These are phyloP conservation scores for Endocalyx cinctus DNA, from an alignment of 2,329 filamentous ascomycete species.

Conservation along the genomic window DNA sequence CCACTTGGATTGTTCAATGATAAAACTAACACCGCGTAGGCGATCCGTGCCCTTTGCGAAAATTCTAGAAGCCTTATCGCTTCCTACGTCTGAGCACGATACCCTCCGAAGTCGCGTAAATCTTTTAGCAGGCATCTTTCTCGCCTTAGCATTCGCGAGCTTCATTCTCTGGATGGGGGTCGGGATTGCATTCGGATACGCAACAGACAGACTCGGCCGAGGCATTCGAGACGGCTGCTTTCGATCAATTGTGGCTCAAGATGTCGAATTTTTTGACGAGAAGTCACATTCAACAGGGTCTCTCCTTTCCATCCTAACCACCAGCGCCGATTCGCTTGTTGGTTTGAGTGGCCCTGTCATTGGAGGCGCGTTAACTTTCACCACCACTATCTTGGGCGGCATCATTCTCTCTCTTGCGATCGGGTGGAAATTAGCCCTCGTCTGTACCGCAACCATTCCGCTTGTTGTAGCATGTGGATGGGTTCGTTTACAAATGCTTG, in stretches of 20 bases:
- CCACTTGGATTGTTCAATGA: too few species aligned
- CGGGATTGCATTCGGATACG: constrained; percentile 4
- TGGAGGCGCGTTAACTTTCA: constrained; percentile 43
- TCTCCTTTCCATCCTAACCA: constrained; percentile 44
- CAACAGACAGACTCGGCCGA: constrained; percentile 2
- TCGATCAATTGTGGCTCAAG: constrained; percentile 47
- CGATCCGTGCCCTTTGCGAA: constrained; percentile 8
- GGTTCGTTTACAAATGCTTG: constrained; percentile 49
- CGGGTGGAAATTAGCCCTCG: constrained; percentile 68
- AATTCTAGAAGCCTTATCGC: constrained; percentile 4
- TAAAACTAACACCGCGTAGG: neutral
- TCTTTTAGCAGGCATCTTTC: constrained; percentile 4
- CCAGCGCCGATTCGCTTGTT: constrained; percentile 54
- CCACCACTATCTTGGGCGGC: constrained; percentile 59
- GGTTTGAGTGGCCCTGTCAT: constrained; percentile 53
- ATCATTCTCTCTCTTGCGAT: constrained; percentile 61
- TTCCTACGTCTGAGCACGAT: constrained; percentile 14
- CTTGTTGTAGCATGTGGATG: constrained; percentile 40
- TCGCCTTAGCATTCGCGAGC: constrained; percentile 2
- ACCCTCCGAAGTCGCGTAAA: constrained; percentile 9
- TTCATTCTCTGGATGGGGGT: constrained; percentile 4
- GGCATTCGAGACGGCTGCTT: constrained; percentile 22
- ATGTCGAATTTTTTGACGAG: constrained; percentile 51
- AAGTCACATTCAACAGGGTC: constrained; percentile 53
- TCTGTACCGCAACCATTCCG: constrained; percentile 53